These are phyloP conservation scores for Aurantiochytrium sp. DNA, from an alignment of 108 stramenopile genomes.

Conservation along the genomic window DNA sequence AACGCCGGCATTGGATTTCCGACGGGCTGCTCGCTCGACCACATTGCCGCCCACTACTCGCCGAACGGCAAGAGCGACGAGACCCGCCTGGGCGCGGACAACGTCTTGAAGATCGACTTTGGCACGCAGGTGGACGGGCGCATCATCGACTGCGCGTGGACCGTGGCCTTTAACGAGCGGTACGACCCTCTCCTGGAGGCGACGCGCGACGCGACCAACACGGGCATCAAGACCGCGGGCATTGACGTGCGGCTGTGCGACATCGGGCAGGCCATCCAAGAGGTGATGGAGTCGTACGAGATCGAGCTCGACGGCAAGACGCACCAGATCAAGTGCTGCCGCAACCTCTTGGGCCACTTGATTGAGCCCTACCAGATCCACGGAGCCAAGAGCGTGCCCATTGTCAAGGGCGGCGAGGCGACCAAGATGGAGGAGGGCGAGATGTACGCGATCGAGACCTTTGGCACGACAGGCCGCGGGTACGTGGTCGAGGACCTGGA, in stretches of 20 bases:
- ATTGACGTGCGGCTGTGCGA: constrained; percentile 94
- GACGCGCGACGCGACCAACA: constrained; percentile 86
- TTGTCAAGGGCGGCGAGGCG: constrained; percentile 81
- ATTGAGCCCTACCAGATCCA: constrained; percentile 96
- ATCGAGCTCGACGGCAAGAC: constrained; percentile 84
- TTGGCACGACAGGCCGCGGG: constrained; percentile 89
- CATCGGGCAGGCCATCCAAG: constrained; percentile 88
- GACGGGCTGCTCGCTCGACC: constrained; percentile 92
- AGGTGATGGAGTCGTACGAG: constrained; percentile 97
- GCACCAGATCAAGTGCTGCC: constrained; percentile 79
- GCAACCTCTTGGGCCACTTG: constrained; percentile 93
- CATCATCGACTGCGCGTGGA: constrained; percentile 98
- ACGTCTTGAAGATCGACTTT: constrained; percentile 97
- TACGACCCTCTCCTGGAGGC: constrained; percentile 87
- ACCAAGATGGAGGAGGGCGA: constrained; percentile 97
- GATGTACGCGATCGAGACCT: constrained; percentile 97
- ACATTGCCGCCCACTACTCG: constrained; percentile 99
- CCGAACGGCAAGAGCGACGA: constrained; percentile 93
- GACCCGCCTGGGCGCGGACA: constrained; percentile 78
- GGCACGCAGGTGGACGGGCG: constrained; percentile 97
- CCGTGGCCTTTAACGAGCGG: constrained; percentile 84
- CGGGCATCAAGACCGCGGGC: constrained; percentile 81
- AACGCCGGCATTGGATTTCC: constrained; percentile 93
- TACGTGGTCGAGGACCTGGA: constrained; percentile 95
- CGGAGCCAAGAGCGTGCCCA: constrained; percentile 89